Conservation (phyloP, 108 stramenopile species). For the Conticribra weissflogii region DNA sequence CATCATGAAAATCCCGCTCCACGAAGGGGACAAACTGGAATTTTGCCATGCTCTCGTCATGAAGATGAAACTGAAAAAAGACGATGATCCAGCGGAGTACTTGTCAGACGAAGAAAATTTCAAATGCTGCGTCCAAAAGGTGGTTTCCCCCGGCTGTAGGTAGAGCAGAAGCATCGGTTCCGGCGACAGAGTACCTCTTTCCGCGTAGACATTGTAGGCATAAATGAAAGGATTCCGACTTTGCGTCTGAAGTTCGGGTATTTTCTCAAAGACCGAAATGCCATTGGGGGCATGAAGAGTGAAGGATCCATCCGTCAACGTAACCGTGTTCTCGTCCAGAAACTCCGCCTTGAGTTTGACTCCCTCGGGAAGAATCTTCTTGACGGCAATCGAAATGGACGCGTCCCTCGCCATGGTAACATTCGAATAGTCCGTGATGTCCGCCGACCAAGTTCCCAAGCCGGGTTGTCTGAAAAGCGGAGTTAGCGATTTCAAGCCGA, state of each 20-base stretch:
- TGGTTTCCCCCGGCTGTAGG: slow-evolving; percentile 64
- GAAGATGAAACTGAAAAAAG: slow-evolving; percentile 27
- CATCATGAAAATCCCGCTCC: slow-evolving; percentile 7
- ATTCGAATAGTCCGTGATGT: slow-evolving; percentile 59
- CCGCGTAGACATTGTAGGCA: slow-evolving; percentile 79
- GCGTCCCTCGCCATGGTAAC: slow-evolving; percentile 46
- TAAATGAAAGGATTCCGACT: slow-evolving; percentile 66
- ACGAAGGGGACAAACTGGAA: slow-evolving; percentile 1
- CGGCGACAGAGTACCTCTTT: slow-evolving; percentile 76
- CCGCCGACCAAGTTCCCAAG: slow-evolving; percentile 65
- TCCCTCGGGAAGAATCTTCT: slow-evolving; percentile 59
- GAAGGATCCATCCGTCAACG: slow-evolving; percentile 62
- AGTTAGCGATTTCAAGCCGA: slow-evolving; percentile 28
- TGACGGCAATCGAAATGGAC: slow-evolving; percentile 54
- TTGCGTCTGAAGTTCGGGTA: slow-evolving; percentile 62
- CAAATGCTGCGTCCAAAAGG: slow-evolving; percentile 76
- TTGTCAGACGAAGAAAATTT: slow-evolving; percentile 34
- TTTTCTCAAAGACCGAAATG: slow-evolving; percentile 55
- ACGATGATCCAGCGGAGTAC: slow-evolving; percentile 2
- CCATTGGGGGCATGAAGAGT: slow-evolving; percentile 63
- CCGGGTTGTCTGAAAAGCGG: slow-evolving; percentile 75
- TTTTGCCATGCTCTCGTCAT: slow-evolving; percentile 12
- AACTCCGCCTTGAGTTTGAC: slow-evolving; percentile 81
- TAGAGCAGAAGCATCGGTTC: slow-evolving; percentile 76
- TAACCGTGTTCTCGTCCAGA: slow-evolving; percentile 56